A percentile compares a stretch with the other conserved stretches of the same genome.
phyloP scores from a whole-genome alignment of 305 asterid species.

The Andrographis paniculata region DNA sequence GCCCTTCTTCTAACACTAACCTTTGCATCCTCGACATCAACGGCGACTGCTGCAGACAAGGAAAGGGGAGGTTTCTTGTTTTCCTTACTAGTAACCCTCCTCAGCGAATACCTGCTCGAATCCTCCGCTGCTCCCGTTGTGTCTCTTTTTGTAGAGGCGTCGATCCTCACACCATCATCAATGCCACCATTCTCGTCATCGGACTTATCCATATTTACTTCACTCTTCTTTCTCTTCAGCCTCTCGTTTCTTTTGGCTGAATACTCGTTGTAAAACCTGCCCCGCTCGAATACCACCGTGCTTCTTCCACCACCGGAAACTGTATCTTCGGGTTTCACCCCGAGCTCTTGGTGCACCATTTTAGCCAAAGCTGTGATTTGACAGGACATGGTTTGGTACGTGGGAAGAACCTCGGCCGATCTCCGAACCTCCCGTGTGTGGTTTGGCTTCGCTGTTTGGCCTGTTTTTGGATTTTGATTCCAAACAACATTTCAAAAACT shows the following conservation, averaged over 20 bases:
- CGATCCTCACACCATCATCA: slow-evolving; percentile 69
- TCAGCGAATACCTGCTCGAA: slow-evolving; percentile 48
- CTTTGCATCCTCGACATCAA: not conserved
- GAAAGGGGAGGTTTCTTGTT: slow-evolving; percentile 50
- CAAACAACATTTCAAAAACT: no score
- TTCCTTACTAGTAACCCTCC: slow-evolving; percentile 44
- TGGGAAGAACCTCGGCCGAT: slow-evolving; percentile 46
- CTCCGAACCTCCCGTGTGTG: slow-evolving; percentile 23
- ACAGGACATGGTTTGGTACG: slow-evolving; percentile 60
- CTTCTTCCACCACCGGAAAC: slow-evolving; percentile 1
- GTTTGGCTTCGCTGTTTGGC: slow-evolving; percentile 37
- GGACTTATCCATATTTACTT: slow-evolving; percentile 32
- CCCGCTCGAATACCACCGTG: slow-evolving; percentile 49
- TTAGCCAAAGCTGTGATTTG: slow-evolving; percentile 58
- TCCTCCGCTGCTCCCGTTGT: slow-evolving; percentile 23
- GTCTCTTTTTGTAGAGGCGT: slow-evolving; percentile 56
- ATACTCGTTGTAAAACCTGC: slow-evolving; percentile 71
- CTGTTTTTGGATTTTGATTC: slow-evolving; percentile 21
- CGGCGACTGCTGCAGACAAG: no score
- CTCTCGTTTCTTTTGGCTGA: slow-evolving; percentile 78
- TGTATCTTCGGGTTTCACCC: slow-evolving; percentile 9
- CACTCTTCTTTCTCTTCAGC: slow-evolving; percentile 72
- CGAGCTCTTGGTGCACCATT: slow-evolving; percentile 54
- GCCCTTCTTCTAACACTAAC: no score
- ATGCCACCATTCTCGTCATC: slow-evolving; percentile 38